phyloP scores from a whole-genome alignment of 2,329 filamentous ascomycete genomes.

The Pestalotiopsis sp. region DNA sequence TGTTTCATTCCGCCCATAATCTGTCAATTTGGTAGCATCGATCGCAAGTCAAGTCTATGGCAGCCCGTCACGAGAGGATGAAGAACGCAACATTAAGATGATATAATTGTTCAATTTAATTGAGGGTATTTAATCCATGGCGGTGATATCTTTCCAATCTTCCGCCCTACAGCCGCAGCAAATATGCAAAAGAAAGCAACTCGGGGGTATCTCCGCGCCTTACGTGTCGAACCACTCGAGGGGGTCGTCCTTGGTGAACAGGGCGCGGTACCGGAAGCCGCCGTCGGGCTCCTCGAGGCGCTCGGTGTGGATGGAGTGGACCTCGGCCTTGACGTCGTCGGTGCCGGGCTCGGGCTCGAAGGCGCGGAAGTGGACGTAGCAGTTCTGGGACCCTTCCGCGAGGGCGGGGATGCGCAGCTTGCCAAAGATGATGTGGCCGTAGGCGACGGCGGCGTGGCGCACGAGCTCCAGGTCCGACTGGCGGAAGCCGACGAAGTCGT shows the following conservation, averaged over 20 bases:
- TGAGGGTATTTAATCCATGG: neutral
- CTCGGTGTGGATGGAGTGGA: slow-evolving; percentile 53
- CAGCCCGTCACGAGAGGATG: too few species aligned
- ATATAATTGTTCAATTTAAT: too few species aligned
- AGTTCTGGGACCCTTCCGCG: slow-evolving; percentile 34
- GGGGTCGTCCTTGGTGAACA: slow-evolving; percentile 48
- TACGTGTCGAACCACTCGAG: slow-evolving; percentile 59
- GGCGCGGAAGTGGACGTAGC: slow-evolving; percentile 50
- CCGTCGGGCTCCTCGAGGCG: slow-evolving; percentile 45
- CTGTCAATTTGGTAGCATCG: too few species aligned
- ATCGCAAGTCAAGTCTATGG: too few species aligned
- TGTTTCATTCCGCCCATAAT: too few species aligned
- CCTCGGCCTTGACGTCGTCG: slow-evolving; percentile 33
- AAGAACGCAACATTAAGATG: too few species aligned
- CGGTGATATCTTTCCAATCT: neutral
- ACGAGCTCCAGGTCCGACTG: slow-evolving; percentile 45
- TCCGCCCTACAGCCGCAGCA: neutral
- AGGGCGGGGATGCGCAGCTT: slow-evolving; percentile 49
- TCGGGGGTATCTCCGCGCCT: neutral
- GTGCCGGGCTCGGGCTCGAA: slow-evolving; percentile 37
- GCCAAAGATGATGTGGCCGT: slow-evolving; percentile 52
- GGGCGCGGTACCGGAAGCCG: slow-evolving; percentile 45
- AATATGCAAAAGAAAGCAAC: neutral
- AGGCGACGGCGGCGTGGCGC: slow-evolving; percentile 47
- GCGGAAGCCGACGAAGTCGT: slow-evolving; percentile 39